Conservation (phyloP, 768 basidiomycete species). For the Melanogaster broomeanus region DNA sequence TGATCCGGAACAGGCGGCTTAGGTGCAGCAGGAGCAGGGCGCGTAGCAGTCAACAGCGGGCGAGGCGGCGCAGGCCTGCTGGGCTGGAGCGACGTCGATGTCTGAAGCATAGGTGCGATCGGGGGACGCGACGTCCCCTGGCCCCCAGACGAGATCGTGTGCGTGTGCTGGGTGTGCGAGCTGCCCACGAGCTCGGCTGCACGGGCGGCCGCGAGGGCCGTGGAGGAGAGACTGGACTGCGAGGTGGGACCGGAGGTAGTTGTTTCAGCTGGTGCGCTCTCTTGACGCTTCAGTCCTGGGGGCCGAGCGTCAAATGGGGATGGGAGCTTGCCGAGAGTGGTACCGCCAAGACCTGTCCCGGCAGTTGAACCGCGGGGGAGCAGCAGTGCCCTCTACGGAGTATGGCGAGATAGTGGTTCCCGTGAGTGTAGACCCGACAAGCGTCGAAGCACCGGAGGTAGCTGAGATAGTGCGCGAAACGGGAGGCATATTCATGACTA, state of each 20-base stretch:
- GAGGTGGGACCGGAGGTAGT: constrained; percentile 27
- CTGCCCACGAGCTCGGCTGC: constrained; percentile 68
- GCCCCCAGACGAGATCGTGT: constrained; percentile 39
- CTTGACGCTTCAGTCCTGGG: constrained; percentile 43
- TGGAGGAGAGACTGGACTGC: constrained; percentile 42
- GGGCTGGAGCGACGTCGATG: constrained; percentile 47
- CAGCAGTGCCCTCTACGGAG: constrained; percentile 36
- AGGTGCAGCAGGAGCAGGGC: constrained; percentile 55
- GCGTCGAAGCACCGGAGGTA: constrained; percentile 25
- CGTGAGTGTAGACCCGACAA: constrained; percentile 34
- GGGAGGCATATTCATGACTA: constrained; percentile 34
- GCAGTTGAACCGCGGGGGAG: constrained; percentile 85
- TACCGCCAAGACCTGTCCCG: constrained; percentile 88
- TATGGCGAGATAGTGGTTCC: constrained; percentile 35
- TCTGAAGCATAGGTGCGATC: constrained; percentile 26
- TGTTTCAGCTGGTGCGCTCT: constrained; percentile 41
- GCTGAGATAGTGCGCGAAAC: constrained; percentile 22
- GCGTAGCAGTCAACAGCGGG: constrained; percentile 57
- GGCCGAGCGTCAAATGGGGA: constrained; percentile 40
- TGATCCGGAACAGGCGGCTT: constrained; percentile 44
- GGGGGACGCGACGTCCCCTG: constrained; percentile 27
- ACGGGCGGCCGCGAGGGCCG: constrained; percentile 51
- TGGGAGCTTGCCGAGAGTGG: constrained; percentile 45
- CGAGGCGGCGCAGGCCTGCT: constrained; percentile 70
- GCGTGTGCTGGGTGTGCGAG: constrained; percentile 40